Evolutionary conservation across 1,284 basidiomycete genomes (phyloP).

Genomic region (Tylopilus orsonianus): DNA sequence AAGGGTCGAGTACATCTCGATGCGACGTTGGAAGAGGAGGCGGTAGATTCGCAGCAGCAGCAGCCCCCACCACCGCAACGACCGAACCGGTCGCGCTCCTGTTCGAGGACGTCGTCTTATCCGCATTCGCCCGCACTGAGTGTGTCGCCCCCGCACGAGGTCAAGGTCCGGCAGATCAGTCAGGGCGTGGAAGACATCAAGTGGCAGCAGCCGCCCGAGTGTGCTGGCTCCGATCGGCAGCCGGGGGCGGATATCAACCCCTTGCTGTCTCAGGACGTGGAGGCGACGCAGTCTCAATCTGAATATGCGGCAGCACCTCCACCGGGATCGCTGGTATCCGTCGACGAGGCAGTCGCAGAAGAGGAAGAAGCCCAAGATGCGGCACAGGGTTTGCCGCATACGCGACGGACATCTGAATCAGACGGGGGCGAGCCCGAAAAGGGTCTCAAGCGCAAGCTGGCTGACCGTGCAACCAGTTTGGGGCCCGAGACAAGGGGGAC

Average conservation of each 20-base stretch:
- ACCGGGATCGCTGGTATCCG: constrained; percentile 16
- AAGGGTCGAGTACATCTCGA: constrained; percentile 68
- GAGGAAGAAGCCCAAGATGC: constrained; percentile 23
- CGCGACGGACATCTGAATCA: constrained; percentile 32
- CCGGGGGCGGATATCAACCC: too few relatives aligned
- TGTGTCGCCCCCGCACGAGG: constrained; percentile 68
- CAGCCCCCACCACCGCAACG: constrained; percentile 23
- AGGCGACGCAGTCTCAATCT: constrained; percentile 7
- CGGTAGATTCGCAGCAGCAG: constrained; percentile 17
- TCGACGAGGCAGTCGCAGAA: constrained; percentile 27
- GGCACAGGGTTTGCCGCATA: constrained; percentile 32
- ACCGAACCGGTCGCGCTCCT: constrained; percentile 35
- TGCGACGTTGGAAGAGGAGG: constrained; percentile 60
- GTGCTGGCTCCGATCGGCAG: constrained; percentile 7
- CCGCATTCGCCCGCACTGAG: constrained; percentile 42
- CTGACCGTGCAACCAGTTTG: constrained; percentile 43
- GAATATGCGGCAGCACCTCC: constrained; percentile 11
- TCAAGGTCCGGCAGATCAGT: constrained; percentile 72
- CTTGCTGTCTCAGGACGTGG: too few relatives aligned
- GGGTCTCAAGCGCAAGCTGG: constrained; percentile 63
- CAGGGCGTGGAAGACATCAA: constrained; percentile 73
- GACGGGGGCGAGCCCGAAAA: constrained; percentile 49
- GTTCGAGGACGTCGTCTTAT: constrained; percentile 39
- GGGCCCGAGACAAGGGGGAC: constrained; percentile 26
- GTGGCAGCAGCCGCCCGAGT: constrained; percentile 48